Base-by-base conservation (phyloP, 2,329 filamentous ascomycete species). In the Aspergillus ochraceus region DNA sequence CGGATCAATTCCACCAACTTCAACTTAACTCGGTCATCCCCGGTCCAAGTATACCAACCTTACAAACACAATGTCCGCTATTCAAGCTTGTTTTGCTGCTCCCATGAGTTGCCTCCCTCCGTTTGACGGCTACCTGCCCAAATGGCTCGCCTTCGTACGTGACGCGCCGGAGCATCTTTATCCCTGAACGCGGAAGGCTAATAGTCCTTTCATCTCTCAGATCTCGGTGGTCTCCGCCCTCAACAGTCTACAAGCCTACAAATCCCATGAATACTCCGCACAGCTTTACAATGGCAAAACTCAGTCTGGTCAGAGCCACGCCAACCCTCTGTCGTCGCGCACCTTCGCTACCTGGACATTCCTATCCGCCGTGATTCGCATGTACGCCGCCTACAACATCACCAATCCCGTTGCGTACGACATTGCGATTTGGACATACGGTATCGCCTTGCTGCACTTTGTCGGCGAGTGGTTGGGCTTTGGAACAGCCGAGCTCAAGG, bases 321-420 rank as follows among this genome's bases (percentile, higher is more conserved):
- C 91, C 58, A 93, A 90, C 6, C 86, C 89, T 5, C 86, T 97
- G 30, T 88, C 88, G 11, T 88, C 88, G 26, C 88, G 91, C 64
- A 87, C 91, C 20, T 96, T 96, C 74, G 92, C 90, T 56, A 95
- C 91, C 30, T 97, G 92, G 88, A 96, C 93, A 0, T 83, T 94
- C 59, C 81, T 96, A 60, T 88, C 90, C 6, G 85, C 87, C 60
- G 80, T 96, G 54, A 84, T 96, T 49, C 86, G 93, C 55, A 79
- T 92, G 66, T 96, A 96, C 72, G 91, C 91, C 4, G 90, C 91
- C 36, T 96, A 96, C 79, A 83, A 96, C 75, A 86, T 96, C 64
- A 81, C 86, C 65, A 83, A 91, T 61, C 84, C 85, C 1, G 83
- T 85, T 49, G 81, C 93, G 57, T 97, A 96, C 76, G 85, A 95